Conservation (phyloP, 2,329 filamentous ascomycete species). For the Xylariaceae sp. region DNA sequence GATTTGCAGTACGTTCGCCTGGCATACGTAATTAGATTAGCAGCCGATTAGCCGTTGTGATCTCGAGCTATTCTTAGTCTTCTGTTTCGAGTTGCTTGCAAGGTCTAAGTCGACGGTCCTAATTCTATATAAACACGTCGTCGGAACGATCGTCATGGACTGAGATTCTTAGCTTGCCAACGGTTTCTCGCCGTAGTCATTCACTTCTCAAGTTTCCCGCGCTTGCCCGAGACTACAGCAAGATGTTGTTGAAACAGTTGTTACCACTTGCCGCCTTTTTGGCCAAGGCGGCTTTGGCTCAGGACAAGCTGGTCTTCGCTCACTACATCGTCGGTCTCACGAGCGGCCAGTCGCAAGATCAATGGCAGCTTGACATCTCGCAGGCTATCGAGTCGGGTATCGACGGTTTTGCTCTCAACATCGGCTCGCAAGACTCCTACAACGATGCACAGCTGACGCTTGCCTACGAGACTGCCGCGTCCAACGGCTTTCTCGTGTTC, state of each 20-base stretch:
- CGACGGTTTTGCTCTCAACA: constrained; percentile 30
- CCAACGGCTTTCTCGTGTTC: constrained; percentile 34
- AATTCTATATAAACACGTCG: no score
- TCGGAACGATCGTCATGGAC: no score
- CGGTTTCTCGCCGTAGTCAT: background rate
- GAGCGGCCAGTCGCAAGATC: constrained; percentile 22
- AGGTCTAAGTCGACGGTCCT: no score
- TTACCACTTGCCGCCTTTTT: constrained; percentile 14
- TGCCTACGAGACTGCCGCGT: constrained; percentile 33
- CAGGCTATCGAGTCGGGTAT: constrained; percentile 27
- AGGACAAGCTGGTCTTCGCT: constrained; percentile 23
- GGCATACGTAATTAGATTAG: no score
- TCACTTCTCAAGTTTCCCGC: background rate
- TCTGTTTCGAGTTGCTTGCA: no score
- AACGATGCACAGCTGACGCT: constrained; percentile 28
- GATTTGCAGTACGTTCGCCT: no score
- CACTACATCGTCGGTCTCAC: constrained; percentile 32
- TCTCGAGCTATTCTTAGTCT: no score
- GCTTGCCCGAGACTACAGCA: background rate
- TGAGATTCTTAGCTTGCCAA: no score
- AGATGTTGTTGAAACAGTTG: constrained; percentile 21
- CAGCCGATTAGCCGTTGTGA: no score
- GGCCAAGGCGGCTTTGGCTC: constrained; percentile 13
- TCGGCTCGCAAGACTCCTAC: constrained; percentile 24
- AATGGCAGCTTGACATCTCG: constrained; percentile 28